Conservation (phyloP, 2,329 filamentous ascomycete species). For the Venturia carpophila region DNA sequence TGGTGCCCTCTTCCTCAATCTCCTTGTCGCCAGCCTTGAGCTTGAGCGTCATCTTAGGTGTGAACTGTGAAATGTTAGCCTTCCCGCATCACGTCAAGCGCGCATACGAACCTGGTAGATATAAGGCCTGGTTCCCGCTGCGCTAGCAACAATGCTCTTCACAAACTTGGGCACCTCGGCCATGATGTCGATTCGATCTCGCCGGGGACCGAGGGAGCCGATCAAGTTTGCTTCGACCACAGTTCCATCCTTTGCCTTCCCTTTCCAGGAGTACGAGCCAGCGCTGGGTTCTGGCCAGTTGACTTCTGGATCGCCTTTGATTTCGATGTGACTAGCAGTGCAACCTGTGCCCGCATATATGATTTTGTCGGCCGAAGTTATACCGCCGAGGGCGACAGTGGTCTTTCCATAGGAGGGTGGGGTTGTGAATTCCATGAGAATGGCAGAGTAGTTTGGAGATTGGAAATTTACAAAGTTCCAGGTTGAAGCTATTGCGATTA, state of each 20-base stretch:
- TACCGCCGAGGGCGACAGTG: slow-evolving; percentile 70
- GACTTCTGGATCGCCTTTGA: slow-evolving; percentile 65
- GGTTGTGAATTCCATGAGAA: slow-evolving; percentile 94
- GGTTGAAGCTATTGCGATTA: slow-evolving; percentile 50
- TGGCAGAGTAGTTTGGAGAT: slow-evolving; percentile 72
- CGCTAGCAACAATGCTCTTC: slow-evolving; percentile 83
- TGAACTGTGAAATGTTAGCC: slow-evolving; percentile 51
- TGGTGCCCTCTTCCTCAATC: slow-evolving; percentile 63
- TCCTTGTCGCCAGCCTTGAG: slow-evolving; percentile 78
- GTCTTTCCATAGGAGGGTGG: slow-evolving; percentile 88
- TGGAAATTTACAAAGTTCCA: slow-evolving; percentile 97
- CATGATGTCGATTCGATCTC: slow-evolving; percentile 91
- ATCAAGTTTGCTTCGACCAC: slow-evolving; percentile 61
- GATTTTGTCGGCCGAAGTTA: slow-evolving; percentile 74
- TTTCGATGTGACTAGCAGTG: slow-evolving; percentile 59
- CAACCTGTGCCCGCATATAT: slow-evolving; percentile 61
- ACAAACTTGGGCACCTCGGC: slow-evolving; percentile 91
- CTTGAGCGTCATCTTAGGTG: slow-evolving; percentile 66
- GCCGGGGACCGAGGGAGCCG: slow-evolving; percentile 57
- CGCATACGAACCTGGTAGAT: slow-evolving; percentile 73
- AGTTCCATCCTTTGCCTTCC: slow-evolving; percentile 69
- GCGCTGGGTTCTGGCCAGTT: slow-evolving; percentile 82
- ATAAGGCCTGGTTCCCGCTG: slow-evolving; percentile 89
- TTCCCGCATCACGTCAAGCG: slow-evolving; percentile 19
- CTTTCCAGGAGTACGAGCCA: slow-evolving; percentile 69